Evolutionary conservation across 257 asterid species (phyloP).

Genomic region (Fraxinus americana): DNA sequence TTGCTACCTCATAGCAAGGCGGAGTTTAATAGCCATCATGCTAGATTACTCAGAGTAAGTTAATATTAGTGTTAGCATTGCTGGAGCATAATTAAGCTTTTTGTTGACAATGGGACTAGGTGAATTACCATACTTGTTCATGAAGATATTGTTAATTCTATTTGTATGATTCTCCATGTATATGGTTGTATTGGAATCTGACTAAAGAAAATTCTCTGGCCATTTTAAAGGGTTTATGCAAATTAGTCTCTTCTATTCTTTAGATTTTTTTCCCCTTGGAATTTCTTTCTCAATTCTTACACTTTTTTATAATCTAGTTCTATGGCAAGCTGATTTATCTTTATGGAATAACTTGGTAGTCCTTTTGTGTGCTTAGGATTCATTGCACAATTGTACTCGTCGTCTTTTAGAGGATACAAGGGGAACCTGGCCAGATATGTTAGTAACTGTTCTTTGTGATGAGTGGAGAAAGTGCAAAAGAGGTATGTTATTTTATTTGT

Average conservation of each 20-base stretch:
- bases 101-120: background rate
- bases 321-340: constrained; percentile 12
- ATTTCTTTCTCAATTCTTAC: constrained; percentile 17
- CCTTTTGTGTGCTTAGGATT: constrained; percentile 50
- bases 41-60: constrained; percentile 71
- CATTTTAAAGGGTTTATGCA: constrained; percentile 17
- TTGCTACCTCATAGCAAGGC: constrained; percentile 85
- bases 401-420: constrained; percentile 72
- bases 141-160: constrained; percentile 12
- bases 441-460: constrained; percentile 68
- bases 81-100: constrained; percentile 8
- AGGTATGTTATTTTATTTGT: constrained; percentile 42
- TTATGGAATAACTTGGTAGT: constrained; percentile 26
- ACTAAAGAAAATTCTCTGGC: constrained; percentile 15
- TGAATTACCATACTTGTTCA: constrained; percentile 15
- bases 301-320: constrained; percentile 22
- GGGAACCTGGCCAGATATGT: constrained; percentile 89
- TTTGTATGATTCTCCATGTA: constrained; percentile 9
- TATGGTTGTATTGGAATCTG: constrained; percentile 21
- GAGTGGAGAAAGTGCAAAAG: constrained; percentile 99
- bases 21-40: constrained; percentile 74
- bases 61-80: constrained; percentile 13
- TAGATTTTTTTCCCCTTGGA: background rate
- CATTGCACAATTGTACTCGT: constrained; percentile 53
- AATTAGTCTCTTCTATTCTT: background rate